These are phyloP conservation scores for Singerocomus inundabilis DNA, from an alignment of 1,284 basidiomycete species.

Conservation along the genomic window DNA sequence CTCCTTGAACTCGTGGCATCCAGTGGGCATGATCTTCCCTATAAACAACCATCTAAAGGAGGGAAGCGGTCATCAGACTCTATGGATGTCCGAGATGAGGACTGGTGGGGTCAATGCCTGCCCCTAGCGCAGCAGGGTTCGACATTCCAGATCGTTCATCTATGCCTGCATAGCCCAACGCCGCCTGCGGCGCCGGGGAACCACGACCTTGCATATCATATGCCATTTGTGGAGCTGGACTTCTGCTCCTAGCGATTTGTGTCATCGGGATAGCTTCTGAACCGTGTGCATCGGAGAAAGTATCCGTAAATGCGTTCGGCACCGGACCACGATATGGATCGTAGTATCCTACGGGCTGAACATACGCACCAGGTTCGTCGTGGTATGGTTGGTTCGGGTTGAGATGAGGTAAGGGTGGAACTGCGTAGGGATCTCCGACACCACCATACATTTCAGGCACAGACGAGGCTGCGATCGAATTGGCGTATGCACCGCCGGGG, in stretches of 20 bases:
- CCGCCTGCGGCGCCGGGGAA: conserved; percentile 40
- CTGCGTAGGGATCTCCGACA: conserved; percentile 67
- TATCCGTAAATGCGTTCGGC: conserved; percentile 59
- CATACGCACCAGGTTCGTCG: conserved; percentile 57
- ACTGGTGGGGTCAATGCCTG: conserved; percentile 45
- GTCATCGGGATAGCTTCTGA: conserved; percentile 75
- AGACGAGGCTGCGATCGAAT: conserved; percentile 46
- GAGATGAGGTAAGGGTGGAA: conserved; percentile 78
- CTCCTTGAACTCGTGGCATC: conserved; percentile 11
- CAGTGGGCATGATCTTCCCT: background rate
- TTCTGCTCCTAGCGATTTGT: conserved; percentile 54
- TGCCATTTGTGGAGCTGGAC: conserved; percentile 41
- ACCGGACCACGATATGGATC: conserved; percentile 76
- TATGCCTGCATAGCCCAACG: conserved; percentile 27
- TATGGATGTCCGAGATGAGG: conserved; percentile 47
- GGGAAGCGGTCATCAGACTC: conserved; percentile 21
- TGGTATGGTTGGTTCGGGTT: conserved; percentile 74
- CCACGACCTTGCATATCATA: conserved; percentile 36
- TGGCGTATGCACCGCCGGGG: conserved; percentile 40
- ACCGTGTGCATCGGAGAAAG: conserved; percentile 30
- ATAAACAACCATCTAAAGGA: background rate
- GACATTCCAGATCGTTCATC: conserved; percentile 37
- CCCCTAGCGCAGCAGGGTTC: conserved; percentile 27
- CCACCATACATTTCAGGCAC: conserved; percentile 47
- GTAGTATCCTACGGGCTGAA: conserved; percentile 51